Base-by-base conservation (phyloP, 2,329 filamentous ascomycete genomes). In the Nemania sp. region DNA sequence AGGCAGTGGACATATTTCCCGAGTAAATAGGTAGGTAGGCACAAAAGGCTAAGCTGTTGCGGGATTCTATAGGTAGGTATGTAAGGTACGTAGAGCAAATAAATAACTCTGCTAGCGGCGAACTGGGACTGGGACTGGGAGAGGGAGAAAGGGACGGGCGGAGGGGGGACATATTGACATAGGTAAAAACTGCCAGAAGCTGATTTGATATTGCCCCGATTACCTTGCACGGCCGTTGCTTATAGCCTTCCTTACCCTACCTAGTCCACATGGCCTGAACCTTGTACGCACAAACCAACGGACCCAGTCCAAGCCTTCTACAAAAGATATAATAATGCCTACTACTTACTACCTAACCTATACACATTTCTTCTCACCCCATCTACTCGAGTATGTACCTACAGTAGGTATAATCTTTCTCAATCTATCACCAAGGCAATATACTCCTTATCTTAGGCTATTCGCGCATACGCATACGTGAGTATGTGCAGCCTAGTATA, bases 161-260 rank as follows among this genome's bases (percentile, higher is more conserved):
- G 45, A 26, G 53, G 59, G 55, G 47, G 57, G n/a, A n/a, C n/a
- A n/a, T n/a, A n/a, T n/a, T n/a, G n/a, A 51, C 29, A 41, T 45
- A 52, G 45, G 51, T 38, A 54, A 35, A 56, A 63, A 56, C 52
- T 49, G 55, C 60, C 60, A 60, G 45, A 68, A 66, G 52, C 62
- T 68, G 58, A 69, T 67, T 69, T 69, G 67, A 69, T 67, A 69
- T 67, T 56, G 67, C 53, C 49, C 57, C 61, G 32, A 58, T 62
- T 66, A 41, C 53, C 54, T 62, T 66, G 29, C 53, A 58, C 58
- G 47, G 24, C 41, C 41, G 35, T 62, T 64, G 56, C 41, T 32
- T 59, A 58, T 65, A 66, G 62, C 56, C 66, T 61, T 61, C 64
- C 55, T 53, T 53, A 13, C 51, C 29, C 20, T 32, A 22, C 49